Conservation (phyloP, 768 basidiomycete species). For the Harrya chromipes region DNA sequence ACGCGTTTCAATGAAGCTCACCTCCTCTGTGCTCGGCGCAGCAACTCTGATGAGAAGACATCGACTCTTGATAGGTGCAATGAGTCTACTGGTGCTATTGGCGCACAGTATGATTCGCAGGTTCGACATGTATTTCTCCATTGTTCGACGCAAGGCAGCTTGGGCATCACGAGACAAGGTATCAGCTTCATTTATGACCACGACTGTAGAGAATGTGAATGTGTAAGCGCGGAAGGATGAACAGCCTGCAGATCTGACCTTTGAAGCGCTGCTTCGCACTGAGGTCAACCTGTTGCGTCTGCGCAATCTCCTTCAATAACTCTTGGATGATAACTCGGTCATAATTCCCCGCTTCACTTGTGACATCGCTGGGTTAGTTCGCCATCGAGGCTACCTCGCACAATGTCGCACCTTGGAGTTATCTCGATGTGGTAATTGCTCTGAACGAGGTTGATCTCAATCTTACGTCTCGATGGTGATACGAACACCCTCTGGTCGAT, state of each 20-base stretch:
- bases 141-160: slow-evolving; percentile 92
- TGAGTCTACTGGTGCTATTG: slow-evolving; percentile 91
- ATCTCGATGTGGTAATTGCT: slow-evolving; percentile 98
- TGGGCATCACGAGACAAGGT: slow-evolving; percentile 94
- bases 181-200: slow-evolving; percentile 97
- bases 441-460: slow-evolving; percentile 96
- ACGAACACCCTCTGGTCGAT: slow-evolving; percentile 97
- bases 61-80: slow-evolving; percentile 94
- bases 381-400: background rate
- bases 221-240: background rate
- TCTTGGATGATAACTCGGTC: slow-evolving; percentile 96
- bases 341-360: slow-evolving; percentile 92
- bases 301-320: slow-evolving; percentile 95
- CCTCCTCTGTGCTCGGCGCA: slow-evolving; percentile 78
- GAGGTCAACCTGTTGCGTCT: slow-evolving; percentile 97
- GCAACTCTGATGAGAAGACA: slow-evolving; percentile 93
- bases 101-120: slow-evolving; percentile 96
- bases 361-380: slow-evolving; percentile 2
- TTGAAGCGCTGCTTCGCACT: slow-evolving; percentile 96
- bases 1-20: slow-evolving; percentile 31
- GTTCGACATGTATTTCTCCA: slow-evolving; percentile 99
- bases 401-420: slow-evolving; percentile 75
- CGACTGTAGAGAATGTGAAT: slow-evolving; percentile 51
- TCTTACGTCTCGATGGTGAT: slow-evolving; percentile 88
- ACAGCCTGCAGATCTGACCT: slow-evolving; percentile 45